phyloP scores from a whole-genome alignment of 345 rosid species.

The Murraya paniculata region DNA sequence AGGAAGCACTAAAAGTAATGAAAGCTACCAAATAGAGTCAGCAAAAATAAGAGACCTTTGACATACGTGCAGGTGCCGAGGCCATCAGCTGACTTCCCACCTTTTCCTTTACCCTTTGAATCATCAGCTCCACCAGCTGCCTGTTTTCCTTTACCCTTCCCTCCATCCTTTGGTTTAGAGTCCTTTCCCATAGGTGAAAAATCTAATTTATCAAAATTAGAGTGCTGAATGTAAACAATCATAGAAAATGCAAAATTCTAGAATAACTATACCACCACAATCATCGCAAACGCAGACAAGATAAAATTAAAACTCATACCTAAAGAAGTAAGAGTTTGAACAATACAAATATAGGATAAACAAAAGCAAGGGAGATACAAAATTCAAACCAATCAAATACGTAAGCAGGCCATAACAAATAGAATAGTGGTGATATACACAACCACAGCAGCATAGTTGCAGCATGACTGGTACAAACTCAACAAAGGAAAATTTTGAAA shows the following conservation, averaged over 20 bases:
- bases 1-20: not conserved
- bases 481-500: not conserved
- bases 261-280: not conserved
- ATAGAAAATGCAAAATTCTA: not conserved
- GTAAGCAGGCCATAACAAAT: not conserved
- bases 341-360: not conserved
- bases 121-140: slow-evolving; percentile 72
- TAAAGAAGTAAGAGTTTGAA: not conserved
- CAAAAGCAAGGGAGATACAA: not conserved
- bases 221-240: not conserved
- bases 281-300: not conserved
- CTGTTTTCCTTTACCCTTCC: slow-evolving; percentile 91
- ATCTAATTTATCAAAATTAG: slow-evolving; percentile 2
- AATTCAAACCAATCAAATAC: not conserved
- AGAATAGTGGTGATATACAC: not conserved
- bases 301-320: not conserved
- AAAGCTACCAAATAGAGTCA: not conserved
- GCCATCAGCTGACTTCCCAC: slow-evolving; percentile 79
- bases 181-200: slow-evolving; percentile 60
- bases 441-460: not conserved
- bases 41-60: slow-evolving; percentile 50
- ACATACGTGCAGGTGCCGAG: slow-evolving; percentile 97
- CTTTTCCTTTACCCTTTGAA: slow-evolving; percentile 94
- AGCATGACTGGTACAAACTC: not conserved
- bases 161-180: slow-evolving; percentile 53